phyloP scores from a whole-genome alignment of 1,284 basidiomycete species.

The Tilletia setariae region DNA sequence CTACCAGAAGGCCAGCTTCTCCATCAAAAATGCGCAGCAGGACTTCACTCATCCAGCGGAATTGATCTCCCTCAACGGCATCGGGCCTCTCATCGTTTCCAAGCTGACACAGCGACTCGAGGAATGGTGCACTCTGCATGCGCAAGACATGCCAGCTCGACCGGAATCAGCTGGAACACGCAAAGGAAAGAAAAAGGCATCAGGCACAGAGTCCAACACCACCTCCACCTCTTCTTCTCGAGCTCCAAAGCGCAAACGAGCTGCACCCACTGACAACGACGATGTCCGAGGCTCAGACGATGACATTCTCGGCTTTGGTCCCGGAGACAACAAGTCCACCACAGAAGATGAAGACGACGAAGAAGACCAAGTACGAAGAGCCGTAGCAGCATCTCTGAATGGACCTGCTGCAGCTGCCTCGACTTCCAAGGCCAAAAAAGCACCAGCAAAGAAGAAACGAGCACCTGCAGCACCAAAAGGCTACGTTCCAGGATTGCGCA shows the following conservation, averaged over 20 bases:
- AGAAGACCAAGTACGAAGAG: constrained; percentile 2
- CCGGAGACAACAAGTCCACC: constrained; percentile 13
- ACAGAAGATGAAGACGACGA: background rate
- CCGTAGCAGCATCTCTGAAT: background rate
- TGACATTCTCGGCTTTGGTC: constrained; percentile 3
- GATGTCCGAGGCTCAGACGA: background rate
- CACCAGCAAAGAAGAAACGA: constrained; percentile 11
- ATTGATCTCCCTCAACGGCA: constrained; percentile 37
- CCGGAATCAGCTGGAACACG: constrained; percentile 19
- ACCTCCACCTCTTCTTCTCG: background rate
- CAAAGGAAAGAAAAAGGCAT: constrained; percentile 1
- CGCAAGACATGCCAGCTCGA: constrained; percentile 29
- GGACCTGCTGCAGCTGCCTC: background rate
- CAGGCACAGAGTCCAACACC: background rate
- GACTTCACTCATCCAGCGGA: constrained; percentile 42
- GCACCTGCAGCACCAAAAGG: constrained; percentile 17
- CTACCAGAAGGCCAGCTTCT: constrained; percentile 38
- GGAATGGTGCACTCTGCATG: constrained; percentile 39
- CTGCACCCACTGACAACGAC: background rate
- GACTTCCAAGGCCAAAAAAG: background rate
- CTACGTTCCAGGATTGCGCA: constrained; percentile 25
- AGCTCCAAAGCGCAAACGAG: constrained; percentile 13
- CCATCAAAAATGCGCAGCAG: constrained; percentile 22
- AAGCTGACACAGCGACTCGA: constrained; percentile 38
- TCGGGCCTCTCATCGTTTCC: constrained; percentile 43